Percentiles rank a stretch among this genome's conserved stretches.
These are phyloP conservation scores for Citrus australasica DNA, from an alignment of 345 rosid species.

Conservation along the genomic window DNA sequence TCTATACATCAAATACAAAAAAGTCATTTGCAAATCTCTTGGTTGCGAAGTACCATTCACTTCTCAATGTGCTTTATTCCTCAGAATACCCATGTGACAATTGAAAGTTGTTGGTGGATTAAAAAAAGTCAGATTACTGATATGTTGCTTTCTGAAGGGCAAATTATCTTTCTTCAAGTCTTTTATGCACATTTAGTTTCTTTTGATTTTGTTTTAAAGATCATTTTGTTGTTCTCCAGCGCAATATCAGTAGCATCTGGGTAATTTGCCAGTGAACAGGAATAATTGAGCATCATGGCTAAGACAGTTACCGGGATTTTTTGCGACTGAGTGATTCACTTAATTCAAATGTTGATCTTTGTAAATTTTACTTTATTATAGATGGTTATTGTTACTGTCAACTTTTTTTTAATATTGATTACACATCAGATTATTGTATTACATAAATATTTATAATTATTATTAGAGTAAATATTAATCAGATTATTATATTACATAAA, in stretches of 20 bases:
- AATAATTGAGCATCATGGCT: neutral
- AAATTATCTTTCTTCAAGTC: neutral
- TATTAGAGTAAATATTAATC: too few relatives aligned
- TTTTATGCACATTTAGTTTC: neutral
- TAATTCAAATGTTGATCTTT: neutral
- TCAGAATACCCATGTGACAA: neutral
- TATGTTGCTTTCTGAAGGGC: neutral
- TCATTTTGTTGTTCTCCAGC: neutral
- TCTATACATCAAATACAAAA: too few relatives aligned
- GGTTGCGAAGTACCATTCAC: neutral
- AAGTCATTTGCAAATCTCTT: neutral
- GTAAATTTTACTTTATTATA: neutral
- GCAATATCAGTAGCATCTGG: neutral
- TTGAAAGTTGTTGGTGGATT: neutral
- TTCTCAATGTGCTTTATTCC: neutral
- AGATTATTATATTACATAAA: too few relatives aligned
- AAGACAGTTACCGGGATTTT: neutral
- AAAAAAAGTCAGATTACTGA: neutral
- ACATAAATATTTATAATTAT: fast-evolving
- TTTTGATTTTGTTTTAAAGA: neutral
- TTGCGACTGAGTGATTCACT: neutral
- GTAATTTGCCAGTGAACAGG: neutral
- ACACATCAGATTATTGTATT: too few relatives aligned
- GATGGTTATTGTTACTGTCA: neutral
- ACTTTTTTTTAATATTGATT: too few relatives aligned